Base-by-base conservation (phyloP, 2,329 filamentous ascomycete species). In the Graphilbum ipis-grandicollis region DNA sequence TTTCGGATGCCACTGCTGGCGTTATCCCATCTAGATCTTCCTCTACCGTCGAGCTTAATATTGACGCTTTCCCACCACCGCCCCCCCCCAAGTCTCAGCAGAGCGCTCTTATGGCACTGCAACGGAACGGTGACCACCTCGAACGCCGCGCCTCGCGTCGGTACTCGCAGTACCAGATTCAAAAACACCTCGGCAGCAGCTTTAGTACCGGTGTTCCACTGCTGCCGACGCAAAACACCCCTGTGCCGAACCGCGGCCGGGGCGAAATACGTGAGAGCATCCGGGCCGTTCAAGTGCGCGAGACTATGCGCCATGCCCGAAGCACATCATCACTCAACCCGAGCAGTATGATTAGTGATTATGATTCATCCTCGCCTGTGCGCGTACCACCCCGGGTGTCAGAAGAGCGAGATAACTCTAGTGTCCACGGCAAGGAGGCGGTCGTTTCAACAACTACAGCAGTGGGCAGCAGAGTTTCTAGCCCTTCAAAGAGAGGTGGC, bases 111-210 rank as follows among this genome's bases (percentile, higher is more conserved):
- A 84, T 84, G 34, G 85, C 86, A 35, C 58, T 98, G 45, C 90
- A 96, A 56, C 75, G 85, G 55, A 86, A 86, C 25, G 88, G 88
- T 17, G 86, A 94, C 38, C 44, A 45, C 46, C 62, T 98, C 35
- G 90, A 98, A 57, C 73, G 90, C 51, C 71, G 90, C 52, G 90
- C 90, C 1, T 98, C 90, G 13, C 71, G 88, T 46, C 69, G 90
- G 50, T 98, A 96, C 53, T 96, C 90, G 2, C 81, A 85, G 37
- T 98, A 96, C 53, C 90, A 98, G 51, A 93, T 98, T 47, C 83
- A 84, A 33, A 96, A 94, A 52, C 85, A 93, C 49, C 64, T 96
- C 2, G 88, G 88, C 10, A 71, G 75, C 14, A 77, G 79, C 29
- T 43, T 46, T 18, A 70, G 80, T 14, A 85, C 77, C 55, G 84